These are phyloP conservation scores for Sarcodon sp. DNA, from an alignment of 768 basidiomycete species.

Conservation along the genomic window DNA sequence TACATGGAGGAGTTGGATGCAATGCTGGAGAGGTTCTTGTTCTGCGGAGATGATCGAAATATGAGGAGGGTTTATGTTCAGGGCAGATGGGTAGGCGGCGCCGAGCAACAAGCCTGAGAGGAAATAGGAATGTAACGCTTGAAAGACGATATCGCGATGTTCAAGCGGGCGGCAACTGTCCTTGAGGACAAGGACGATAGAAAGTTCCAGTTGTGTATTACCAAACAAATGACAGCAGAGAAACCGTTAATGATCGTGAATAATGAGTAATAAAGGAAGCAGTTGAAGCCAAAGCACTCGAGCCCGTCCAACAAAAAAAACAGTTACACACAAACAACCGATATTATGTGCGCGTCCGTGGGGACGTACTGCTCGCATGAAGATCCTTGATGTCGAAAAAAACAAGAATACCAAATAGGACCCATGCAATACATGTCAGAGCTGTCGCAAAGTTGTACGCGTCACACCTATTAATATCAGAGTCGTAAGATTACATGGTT, in stretches of 20 bases:
- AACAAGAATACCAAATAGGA: slow-evolving; percentile 40
- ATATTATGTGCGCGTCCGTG: slow-evolving; percentile 37
- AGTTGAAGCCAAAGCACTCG: no score
- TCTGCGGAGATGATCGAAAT: slow-evolving; percentile 80
- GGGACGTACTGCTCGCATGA: slow-evolving; percentile 44
- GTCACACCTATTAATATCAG: slow-evolving; percentile 39
- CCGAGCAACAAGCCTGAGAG: slow-evolving; percentile 13
- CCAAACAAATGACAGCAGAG: no score
- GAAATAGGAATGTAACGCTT: no score
- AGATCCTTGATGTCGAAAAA: slow-evolving; percentile 63
- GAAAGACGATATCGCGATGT: no score
- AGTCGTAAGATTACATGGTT: slow-evolving; percentile 2
- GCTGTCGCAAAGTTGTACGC: slow-evolving; percentile 60
- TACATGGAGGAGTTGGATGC: slow-evolving; percentile 30
- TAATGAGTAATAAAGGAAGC: no score
- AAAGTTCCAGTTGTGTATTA: no score
- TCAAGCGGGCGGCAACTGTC: no score
- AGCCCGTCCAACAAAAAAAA: no score
- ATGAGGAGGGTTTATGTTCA: slow-evolving; percentile 76
- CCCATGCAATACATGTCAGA: slow-evolving; percentile 40
- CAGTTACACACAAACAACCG: no score
- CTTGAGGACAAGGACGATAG: neutral
- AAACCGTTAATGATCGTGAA: no score
- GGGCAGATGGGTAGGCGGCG: slow-evolving; percentile 68
- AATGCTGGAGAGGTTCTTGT: slow-evolving; percentile 75